Evolutionary conservation across 2,329 filamentous ascomycete genomes (phyloP), one percentile per base, ranked within the genome.

Genomic region (Periconia sp.): DNA sequence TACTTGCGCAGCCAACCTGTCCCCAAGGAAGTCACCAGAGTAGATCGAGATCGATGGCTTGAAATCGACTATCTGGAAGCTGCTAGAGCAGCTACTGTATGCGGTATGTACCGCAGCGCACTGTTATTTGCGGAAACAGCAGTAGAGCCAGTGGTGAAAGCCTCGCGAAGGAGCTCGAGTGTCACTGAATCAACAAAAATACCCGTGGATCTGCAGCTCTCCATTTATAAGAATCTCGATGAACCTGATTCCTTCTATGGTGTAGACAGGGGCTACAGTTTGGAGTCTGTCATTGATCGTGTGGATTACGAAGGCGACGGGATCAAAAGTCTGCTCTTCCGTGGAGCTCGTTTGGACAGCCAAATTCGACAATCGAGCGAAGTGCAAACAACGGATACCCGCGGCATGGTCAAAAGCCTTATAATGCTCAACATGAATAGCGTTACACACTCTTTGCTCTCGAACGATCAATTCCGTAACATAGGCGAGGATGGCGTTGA

Each of bases 181-280:
- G 77, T 60, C 76, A 82, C 70, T 73, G 60, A 60, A 69, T 79
- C 45, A 76, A 67, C 67, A 1, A 61, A 69, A 27, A 54, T 79
- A 23, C 83, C 90, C 7, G 81, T 83, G 3, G 85, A 90, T 30
- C 80, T 95, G 1, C 78, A 97, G 13, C 81, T 96, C 43, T 79
- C 83, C 1, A 92, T 99, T 2, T 99, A 94, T 70, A 89, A 91
- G 68, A 93, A 91, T 56, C 89, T 99, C 45, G 92, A 97, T 67
- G 95, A 99, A 65, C 93, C 92, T 1, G 94, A 99, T 71, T 88
- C 92, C 0, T 99, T 96, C 71, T 99, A 99, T 68, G 95, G 94
- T 3, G 82, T 97, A 8, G 85, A 90, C 41, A 89, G 95, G 71
- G 84, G 85, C 41, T 84, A 91, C 7, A 92, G 86, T 53, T 76